Evolutionary conservation across 345 rosid genomes (phyloP), one percentile per base, ranked within the genome.

Genomic region (Diplotaxis tenuifolia): DNA sequence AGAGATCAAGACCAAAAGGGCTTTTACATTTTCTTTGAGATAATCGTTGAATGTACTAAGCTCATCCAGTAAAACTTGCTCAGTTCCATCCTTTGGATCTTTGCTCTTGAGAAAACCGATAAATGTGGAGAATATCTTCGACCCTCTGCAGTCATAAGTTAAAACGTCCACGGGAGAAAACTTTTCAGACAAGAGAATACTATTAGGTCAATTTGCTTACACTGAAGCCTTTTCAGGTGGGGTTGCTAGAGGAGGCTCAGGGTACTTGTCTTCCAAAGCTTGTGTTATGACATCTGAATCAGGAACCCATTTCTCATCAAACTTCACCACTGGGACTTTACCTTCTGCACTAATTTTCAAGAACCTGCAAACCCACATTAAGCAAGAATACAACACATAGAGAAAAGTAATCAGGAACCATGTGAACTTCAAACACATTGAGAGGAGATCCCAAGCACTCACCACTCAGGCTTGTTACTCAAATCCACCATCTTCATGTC

Each of bases 201-300:
- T 25, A 25, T 25, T 25, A 25, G 27, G 27, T 25, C 27, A 25
- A 25, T n/a, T 25, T 25, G 60, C 85, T 61, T 91, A 93, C 98
- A 86, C 82, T 22, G 93, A 86, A 78, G 91, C 89, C 80, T 91
- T 94, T 80, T 89, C 97, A 1, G 90, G 82, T 5, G 97, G 98
- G 16, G 89, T 88, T 61, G 34, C 83, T 74, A 94, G 78, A 16
- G 95, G 83, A 20, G 98, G 97, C 78, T 88, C 83, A 4, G 96
- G 98, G 78, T 79, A 94, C 82, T 91, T 89, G 19, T 89, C 96
- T 79, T 94, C 98, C 65, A 94, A 73, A 23, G 88, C 25, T 40
- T 88, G 89, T 1, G 98, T 82, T 42, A 94, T 91, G 61, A 89
- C 89, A 88, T 94, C 97, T 12, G 97, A 94, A 81, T 94, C 98